Evolutionary conservation across 495 filamentous ascomycete genomes (phyloP).

Genomic region (Hypoxylon subgilvum): DNA sequence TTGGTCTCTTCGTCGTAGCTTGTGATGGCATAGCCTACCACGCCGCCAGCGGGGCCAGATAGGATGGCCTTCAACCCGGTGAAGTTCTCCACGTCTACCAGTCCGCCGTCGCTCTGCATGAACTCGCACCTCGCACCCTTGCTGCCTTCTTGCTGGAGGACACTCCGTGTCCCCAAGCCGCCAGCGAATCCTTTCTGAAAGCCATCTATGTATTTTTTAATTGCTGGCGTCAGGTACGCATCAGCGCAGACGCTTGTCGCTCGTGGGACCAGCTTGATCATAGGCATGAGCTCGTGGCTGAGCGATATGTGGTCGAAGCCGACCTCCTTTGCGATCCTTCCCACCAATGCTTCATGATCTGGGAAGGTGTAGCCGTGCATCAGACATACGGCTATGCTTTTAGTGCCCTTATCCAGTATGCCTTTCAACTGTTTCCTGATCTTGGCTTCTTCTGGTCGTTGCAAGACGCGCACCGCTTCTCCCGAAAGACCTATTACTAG

Average conservation of each 20-base stretch:
- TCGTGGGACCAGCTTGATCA: conserved; percentile 88
- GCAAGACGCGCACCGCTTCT: conserved; percentile 71
- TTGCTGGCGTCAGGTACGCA: conserved; percentile 93
- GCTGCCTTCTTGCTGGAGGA: conserved; percentile 61
- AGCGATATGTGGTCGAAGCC: conserved; percentile 78
- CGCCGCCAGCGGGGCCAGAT: conserved; percentile 80
- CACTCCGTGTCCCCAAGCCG: conserved; percentile 69
- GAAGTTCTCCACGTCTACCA: conserved; percentile 77
- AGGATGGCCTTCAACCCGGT: conserved; percentile 78
- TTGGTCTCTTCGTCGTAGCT: conserved; percentile 86
- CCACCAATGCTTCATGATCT: conserved; percentile 72
- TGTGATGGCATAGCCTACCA: conserved; percentile 93
- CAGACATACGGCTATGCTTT: conserved; percentile 76
- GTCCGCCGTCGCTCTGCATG: conserved; percentile 84
- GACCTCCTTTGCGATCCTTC: conserved; percentile 70
- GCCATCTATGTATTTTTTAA: conserved; percentile 92
- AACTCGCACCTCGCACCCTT: conserved; percentile 76
- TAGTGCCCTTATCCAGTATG: conserved; percentile 66
- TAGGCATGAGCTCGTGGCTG: conserved; percentile 84
- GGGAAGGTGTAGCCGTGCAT: conserved; percentile 86
- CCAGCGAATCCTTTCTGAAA: conserved; percentile 79
- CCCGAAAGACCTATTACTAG: conserved; percentile 71
- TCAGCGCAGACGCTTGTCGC: conserved; percentile 94
- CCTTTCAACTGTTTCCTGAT: conserved; percentile 63
- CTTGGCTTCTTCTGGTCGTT: conserved; percentile 58